Percentiles rank a stretch among this genome's conserved stretches.
Conservation (phyloP, 2,329 filamentous ascomycete species). For the Neobulgaria alba region DNA sequence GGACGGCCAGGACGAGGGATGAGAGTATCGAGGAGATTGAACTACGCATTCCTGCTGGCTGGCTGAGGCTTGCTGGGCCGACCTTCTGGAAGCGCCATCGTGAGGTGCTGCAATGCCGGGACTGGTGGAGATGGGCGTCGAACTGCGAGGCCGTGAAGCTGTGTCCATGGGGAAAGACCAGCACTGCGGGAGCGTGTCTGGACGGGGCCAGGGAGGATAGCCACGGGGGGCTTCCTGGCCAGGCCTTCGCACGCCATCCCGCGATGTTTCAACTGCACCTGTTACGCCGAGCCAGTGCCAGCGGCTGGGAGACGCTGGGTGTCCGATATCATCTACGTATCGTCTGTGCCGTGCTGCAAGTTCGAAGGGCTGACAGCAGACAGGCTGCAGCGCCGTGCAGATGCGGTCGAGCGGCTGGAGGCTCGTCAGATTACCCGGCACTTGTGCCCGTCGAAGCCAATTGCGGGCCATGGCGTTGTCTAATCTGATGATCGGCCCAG, state of each 20-base stretch:
- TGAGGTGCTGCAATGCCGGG: conserved; percentile 10
- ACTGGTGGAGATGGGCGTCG: conserved; percentile 5
- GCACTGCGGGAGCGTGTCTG: conserved; percentile 2
- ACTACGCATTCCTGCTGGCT: conserved; percentile 6
- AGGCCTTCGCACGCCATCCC: background rate
- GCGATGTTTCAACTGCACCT: no score
- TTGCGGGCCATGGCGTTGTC: no score
- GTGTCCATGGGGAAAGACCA: conserved; percentile 14
- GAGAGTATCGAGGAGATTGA: conserved; percentile 8
- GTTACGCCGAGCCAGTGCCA: no score
- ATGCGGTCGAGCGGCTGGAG: no score
- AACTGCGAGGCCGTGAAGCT: conserved; percentile 5
- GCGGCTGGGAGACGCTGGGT: no score
- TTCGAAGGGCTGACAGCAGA: no score
- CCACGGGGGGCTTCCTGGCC: conserved; percentile 4
- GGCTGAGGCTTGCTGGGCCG: conserved; percentile 5
- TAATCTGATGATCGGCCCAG: no score
- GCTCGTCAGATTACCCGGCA: no score
- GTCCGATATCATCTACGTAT: no score
- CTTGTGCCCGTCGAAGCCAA: no score
- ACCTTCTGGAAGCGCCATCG: conserved; percentile 9
- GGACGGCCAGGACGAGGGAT: conserved; percentile 5
- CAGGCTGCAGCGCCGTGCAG: no score
- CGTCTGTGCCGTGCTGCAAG: no score
- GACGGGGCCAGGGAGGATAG: conserved; percentile 4